Evolutionary conservation across 345 rosid species (phyloP).

Genomic region (Dovyalis caffra): DNA sequence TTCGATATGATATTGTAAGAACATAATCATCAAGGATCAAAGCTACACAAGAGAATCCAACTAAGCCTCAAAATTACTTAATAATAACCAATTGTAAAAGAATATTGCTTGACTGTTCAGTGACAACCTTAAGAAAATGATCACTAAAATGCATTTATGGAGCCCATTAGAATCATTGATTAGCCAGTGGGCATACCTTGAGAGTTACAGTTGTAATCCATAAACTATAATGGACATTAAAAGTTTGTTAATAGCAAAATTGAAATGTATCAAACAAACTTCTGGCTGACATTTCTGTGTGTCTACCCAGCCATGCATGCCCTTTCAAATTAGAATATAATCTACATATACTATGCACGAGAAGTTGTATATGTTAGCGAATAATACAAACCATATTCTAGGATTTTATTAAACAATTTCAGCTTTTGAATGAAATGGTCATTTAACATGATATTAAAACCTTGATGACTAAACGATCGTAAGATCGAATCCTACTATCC

Average conservation of each 20-base stretch:
- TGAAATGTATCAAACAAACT: background rate
- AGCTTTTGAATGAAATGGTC: too few relatives aligned
- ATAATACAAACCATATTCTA: too few relatives aligned
- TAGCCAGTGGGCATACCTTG: background rate
- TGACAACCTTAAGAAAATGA: too few relatives aligned
- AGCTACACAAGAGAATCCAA: background rate
- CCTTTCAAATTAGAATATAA: background rate
- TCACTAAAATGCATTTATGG: background rate
- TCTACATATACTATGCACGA: background rate
- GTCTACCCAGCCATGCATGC: background rate
- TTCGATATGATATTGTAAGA: background rate
- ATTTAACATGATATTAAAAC: too few relatives aligned
- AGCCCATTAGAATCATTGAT: background rate
- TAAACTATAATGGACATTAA: background rate
- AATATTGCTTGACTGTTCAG: background rate
- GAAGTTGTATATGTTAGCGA: too few relatives aligned
- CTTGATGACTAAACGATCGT: too few relatives aligned
- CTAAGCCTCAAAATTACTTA: background rate
- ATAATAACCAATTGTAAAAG: background rate
- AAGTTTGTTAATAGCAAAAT: background rate
- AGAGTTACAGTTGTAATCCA: background rate
- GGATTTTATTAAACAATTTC: too few relatives aligned
- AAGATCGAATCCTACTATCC: too few relatives aligned
- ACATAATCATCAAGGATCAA: background rate
- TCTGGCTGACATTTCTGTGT: background rate